A percentile compares a stretch with the other conserved stretches of the same genome.
These are phyloP conservation scores for Tricholoma terreum DNA, from an alignment of 768 basidiomycete genomes.

Conservation along the genomic window DNA sequence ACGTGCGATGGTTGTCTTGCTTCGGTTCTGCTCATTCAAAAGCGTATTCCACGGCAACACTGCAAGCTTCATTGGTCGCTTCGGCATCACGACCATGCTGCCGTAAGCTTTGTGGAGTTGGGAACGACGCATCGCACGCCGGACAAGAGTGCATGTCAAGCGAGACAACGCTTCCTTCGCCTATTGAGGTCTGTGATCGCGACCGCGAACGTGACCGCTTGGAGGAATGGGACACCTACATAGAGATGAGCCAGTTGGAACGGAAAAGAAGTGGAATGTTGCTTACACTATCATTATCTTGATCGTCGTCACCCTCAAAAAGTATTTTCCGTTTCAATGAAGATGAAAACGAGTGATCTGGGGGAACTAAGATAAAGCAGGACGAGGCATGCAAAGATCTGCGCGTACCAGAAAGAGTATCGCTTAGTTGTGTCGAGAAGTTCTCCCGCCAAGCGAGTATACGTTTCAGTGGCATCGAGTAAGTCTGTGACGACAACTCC, in stretches of 20 bases:
- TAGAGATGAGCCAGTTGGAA: constrained; percentile 12
- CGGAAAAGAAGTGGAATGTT: constrained; percentile 2
- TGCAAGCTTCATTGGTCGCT: constrained; percentile 62
- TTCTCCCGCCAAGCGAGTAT: constrained; percentile 71
- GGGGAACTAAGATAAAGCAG: constrained; percentile 7
- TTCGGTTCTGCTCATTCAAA: constrained; percentile 43
- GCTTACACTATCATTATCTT: constrained; percentile 38
- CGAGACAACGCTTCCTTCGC: constrained; percentile 34
- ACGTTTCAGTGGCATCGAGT: constrained; percentile 55
- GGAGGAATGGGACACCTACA: constrained; percentile 49
- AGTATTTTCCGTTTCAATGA: constrained; percentile 52
- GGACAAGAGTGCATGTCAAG: constrained; percentile 63
- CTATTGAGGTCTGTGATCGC: constrained; percentile 34
- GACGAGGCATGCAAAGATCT: constrained; percentile 5
- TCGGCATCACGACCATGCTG: constrained; percentile 55
- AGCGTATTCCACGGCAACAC: constrained; percentile 69
- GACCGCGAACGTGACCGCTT: constrained; percentile 61
- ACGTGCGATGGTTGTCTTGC: not conserved
- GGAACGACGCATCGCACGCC: constrained; percentile 69
- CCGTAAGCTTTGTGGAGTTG: constrained; percentile 53
- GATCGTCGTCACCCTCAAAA: constrained; percentile 41
- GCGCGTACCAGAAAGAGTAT: constrained; percentile 39
- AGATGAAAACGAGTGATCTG: constrained; percentile 30
- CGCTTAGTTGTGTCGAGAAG: constrained; percentile 42
- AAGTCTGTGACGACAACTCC: constrained; percentile 44